Base-by-base conservation (phyloP, 768 basidiomycete genomes). In the Saitozyma podzolica region DNA sequence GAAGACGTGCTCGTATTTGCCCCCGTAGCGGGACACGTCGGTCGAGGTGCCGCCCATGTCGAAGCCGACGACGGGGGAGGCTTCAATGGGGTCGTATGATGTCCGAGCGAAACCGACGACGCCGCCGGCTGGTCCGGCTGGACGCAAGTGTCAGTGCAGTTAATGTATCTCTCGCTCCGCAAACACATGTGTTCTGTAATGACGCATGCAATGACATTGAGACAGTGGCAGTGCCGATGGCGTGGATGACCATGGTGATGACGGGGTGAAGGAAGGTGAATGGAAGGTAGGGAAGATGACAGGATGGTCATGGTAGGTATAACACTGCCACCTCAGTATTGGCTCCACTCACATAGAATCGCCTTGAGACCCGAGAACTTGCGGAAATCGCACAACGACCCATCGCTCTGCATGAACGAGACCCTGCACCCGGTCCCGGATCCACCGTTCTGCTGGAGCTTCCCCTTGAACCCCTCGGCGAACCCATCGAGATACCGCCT, bases 301-400 rank as follows among this genome's bases (percentile, higher is more conserved):
- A 2, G 29, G 2, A 5, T 29, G 5, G 29, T 29, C 29, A 29
- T 29, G 29, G 29, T 29, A n/a, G n/a, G n/a, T n/a, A n/a, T n/a
- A n/a, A n/a, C n/a, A n/a, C n/a, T n/a, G n/a, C n/a, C n/a, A n/a
- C n/a, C n/a, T n/a, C n/a, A n/a, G n/a, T n/a, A n/a, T n/a, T n/a
- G n/a, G n/a, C 29, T 2, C 29, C 29, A 29, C 29, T 29, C 29
- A 29, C 90, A 92, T 40, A 95, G 79, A 65, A 96, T 93, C 68
- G 89, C 91, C 83, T 92, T 93, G 71, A 97, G 80, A 0, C 94
- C 94, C 0, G 91, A 90, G 77, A 97, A 96, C 71, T 90, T 89
- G 56, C 84, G 79, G 40, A 64, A 53, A 54, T 71, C 69, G 47
- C 52, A 50, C 10, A 71, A 40, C 16, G 56, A 61, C 16, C 64